A percentile compares a stretch with the other conserved stretches of the same genome.
Conservation (phyloP, 768 basidiomycete genomes). For the Mycena leptocephala region DNA sequence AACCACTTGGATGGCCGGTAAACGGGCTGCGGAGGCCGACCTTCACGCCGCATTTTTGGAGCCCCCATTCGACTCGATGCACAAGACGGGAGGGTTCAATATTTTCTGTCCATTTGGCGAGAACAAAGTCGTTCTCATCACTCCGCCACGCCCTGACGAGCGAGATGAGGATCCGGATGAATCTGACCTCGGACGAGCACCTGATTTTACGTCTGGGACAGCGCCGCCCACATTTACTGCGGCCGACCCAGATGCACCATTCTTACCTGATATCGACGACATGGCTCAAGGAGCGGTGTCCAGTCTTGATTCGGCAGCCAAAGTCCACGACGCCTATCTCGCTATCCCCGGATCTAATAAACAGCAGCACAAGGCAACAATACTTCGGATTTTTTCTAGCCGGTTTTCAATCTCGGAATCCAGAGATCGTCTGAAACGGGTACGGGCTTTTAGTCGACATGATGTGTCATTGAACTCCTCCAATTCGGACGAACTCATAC, state of each 20-base stretch:
- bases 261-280: not conserved
- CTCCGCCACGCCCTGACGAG: not conserved
- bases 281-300: not conserved
- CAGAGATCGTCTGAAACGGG: conserved; percentile 6
- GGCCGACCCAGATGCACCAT: not conserved
- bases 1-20: not conserved
- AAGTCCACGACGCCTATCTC: not conserved
- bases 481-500: not conserved
- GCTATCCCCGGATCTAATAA: not conserved
- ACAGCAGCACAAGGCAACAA: conserved; percentile 9
- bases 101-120: conserved; percentile 10
- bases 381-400: conserved; percentile 3
- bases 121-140: not conserved
- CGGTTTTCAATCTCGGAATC: conserved; percentile 8
- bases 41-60: not conserved
- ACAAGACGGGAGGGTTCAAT: not conserved
- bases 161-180: conserved; percentile 7
- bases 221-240: not conserved
- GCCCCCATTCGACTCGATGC: not conserved
- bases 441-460: not conserved
- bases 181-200: not conserved
- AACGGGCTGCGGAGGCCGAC: not conserved
- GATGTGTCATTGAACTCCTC: not conserved
- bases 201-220: too few species aligned
- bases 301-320: not conserved